Conservation (phyloP, 1,284 basidiomycete genomes). For the Singerocomus inundabilis region DNA sequence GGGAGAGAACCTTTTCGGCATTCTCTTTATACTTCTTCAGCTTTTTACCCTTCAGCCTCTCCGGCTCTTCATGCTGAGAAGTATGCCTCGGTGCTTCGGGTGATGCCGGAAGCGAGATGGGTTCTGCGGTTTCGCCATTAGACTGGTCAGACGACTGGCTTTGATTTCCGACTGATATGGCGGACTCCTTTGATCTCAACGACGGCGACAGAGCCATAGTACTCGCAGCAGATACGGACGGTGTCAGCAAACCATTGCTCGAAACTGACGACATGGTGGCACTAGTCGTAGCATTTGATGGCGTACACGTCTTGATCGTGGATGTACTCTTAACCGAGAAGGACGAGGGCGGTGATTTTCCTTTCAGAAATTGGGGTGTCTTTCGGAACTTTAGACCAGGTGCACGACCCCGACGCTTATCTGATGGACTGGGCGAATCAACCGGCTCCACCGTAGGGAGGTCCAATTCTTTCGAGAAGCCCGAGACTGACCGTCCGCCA, state of each 20-base stretch:
- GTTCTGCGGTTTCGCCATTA: constrained; percentile 45
- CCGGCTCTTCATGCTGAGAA: constrained; percentile 41
- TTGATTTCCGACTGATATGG: constrained; percentile 61
- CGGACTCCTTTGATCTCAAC: constrained; percentile 76
- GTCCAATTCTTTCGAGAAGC: constrained; percentile 56
- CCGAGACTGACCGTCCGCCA: constrained; percentile 51
- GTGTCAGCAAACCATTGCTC: constrained; percentile 51
- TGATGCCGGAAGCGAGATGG: constrained; percentile 20
- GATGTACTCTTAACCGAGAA: constrained; percentile 48
- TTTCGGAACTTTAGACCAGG: constrained; percentile 70
- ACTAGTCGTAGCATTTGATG: constrained; percentile 47
- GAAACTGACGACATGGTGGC: constrained; percentile 48
- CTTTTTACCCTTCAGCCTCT: constrained; percentile 65
- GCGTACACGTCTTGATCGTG: constrained; percentile 39
- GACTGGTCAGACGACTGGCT: constrained; percentile 73
- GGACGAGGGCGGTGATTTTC: constrained; percentile 63
- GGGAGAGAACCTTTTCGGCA: constrained; percentile 75
- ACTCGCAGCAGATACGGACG: constrained; percentile 52
- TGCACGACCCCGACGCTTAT: constrained; percentile 64
- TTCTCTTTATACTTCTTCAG: constrained; percentile 81
- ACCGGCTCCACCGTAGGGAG: constrained; percentile 27
- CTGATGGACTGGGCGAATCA: constrained; percentile 48
- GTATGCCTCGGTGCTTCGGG: constrained; percentile 37
- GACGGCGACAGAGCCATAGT: constrained; percentile 54
- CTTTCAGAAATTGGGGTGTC: constrained; percentile 66